A percentile compares a stretch with the other conserved stretches of the same genome.
phyloP scores from a whole-genome alignment of 2,329 filamentous ascomycete genomes.

The Monilinia vaccinii-corymbosi region DNA sequence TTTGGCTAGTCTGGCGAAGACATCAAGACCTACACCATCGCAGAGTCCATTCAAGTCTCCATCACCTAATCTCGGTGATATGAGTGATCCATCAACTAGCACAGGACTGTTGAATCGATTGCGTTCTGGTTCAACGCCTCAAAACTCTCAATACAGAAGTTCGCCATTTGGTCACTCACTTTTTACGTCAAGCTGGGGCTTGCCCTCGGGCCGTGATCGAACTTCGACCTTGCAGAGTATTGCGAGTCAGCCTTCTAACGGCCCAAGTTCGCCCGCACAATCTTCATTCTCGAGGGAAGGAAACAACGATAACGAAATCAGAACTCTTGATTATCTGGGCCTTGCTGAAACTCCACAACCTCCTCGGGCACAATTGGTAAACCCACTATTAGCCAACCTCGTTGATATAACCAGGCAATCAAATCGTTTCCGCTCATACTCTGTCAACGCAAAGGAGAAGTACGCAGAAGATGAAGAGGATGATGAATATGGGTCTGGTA shows the following conservation, averaged over 20 bases:
- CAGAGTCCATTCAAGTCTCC: constrained; percentile 77
- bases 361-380: constrained; percentile 60
- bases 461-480: constrained; percentile 86
- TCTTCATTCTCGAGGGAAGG: constrained; percentile 82
- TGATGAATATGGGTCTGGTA: constrained; percentile 47
- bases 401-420: constrained; percentile 53
- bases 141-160: constrained; percentile 61
- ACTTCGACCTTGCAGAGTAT: constrained; percentile 76
- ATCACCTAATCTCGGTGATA: constrained; percentile 43
- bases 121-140: constrained; percentile 88
- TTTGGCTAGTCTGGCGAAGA: constrained; percentile 55
- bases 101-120: constrained; percentile 75
- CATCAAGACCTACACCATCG: constrained; percentile 75
- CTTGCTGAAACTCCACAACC: constrained; percentile 89
- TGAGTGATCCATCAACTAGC: constrained; percentile 42
- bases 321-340: constrained; percentile 90
- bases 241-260: constrained; percentile 84
- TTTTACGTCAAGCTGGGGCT: constrained; percentile 78
- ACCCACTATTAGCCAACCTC: constrained; percentile 61
- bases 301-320: constrained; percentile 76
- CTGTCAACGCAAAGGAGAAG: constrained; percentile 96
- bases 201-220: constrained; percentile 60
- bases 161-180: constrained; percentile 80
- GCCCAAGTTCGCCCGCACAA: constrained; percentile 76
- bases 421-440: constrained; percentile 92